A percentile compares a stretch with the other conserved stretches of the same genome.
These are phyloP conservation scores for Posidonia oceanica DNA, from an alignment of 116 monocot genomes.

Conservation along the genomic window DNA sequence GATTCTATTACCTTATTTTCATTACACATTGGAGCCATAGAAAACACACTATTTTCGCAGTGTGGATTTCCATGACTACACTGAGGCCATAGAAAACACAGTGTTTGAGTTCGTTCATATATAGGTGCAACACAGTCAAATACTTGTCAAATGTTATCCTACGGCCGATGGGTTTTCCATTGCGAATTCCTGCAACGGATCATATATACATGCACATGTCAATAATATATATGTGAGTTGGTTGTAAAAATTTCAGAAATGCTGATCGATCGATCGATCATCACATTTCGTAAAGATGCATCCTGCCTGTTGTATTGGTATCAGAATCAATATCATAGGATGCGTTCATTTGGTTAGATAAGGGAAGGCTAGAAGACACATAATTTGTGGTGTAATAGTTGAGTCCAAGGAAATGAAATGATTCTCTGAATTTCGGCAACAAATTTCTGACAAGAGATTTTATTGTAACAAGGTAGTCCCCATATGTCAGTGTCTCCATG, in stretches of 20 bases:
- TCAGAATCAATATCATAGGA: constrained; percentile 2
- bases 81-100: too few species aligned
- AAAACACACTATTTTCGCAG: too few species aligned
- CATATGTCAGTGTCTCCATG: constrained; percentile 48
- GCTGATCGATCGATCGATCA: too few species aligned
- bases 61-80: too few species aligned
- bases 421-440: constrained; percentile 43
- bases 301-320: constrained; percentile 4
- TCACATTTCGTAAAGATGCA: too few species aligned
- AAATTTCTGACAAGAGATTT: constrained; percentile 24
- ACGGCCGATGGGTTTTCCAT: constrained; percentile 5
- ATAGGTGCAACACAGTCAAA: too few species aligned
- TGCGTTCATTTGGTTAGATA: neutral
- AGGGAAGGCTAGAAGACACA: constrained; percentile 7
- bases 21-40: too few species aligned
- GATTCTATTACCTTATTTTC: too few species aligned
- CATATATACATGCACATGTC: too few species aligned
- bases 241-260: neutral
- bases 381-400: constrained; percentile 50
- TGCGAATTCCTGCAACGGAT: neutral
- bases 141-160: too few species aligned
- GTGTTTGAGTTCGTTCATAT: too few species aligned
- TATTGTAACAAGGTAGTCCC: constrained; percentile 52
- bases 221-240: too few species aligned
- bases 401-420: constrained; percentile 55